Evolutionary conservation across 345 rosid species (phyloP).

Genomic region (Ceriops decandra): DNA sequence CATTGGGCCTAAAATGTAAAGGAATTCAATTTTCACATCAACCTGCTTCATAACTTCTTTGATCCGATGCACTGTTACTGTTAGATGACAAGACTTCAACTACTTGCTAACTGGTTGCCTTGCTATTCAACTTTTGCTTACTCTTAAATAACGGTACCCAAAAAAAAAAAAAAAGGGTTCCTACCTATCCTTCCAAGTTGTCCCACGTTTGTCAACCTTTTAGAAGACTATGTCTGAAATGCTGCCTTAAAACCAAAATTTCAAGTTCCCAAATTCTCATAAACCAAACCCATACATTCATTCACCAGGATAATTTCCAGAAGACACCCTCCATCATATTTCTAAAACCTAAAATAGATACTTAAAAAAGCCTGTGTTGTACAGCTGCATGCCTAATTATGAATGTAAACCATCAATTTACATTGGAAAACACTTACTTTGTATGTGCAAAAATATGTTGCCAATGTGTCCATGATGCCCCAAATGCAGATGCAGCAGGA

Average conservation of each 20-base stretch:
- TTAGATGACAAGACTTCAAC: too few species aligned
- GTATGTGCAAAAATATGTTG: conserved; percentile 53
- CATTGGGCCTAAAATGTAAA: conserved; percentile 42
- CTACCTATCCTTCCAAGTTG: too few species aligned
- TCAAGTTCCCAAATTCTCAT: too few species aligned
- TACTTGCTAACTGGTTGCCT: background rate
- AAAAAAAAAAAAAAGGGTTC: too few species aligned
- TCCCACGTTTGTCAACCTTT: too few species aligned
- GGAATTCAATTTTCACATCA: conserved; percentile 14
- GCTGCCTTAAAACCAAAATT: too few species aligned
- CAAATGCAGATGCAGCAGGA: conserved; percentile 69
- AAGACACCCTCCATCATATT: background rate
- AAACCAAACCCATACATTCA: too few species aligned
- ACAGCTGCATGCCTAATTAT: background rate
- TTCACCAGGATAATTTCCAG: background rate
- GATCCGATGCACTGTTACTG: too few species aligned
- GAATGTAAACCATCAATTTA: background rate
- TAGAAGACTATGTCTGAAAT: background rate
- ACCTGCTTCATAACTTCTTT: background rate
- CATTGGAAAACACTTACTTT: conserved; percentile 40
- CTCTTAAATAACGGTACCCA: too few species aligned
- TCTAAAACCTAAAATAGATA: background rate
- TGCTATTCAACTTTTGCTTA: background rate
- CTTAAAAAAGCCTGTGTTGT: background rate
- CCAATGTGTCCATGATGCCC: conserved; percentile 75